A percentile compares a stretch with the other conserved stretches of the same genome.
These are phyloP conservation scores for Lactifluus echinatus DNA, from an alignment of 768 basidiomycete species.

Conservation along the genomic window DNA sequence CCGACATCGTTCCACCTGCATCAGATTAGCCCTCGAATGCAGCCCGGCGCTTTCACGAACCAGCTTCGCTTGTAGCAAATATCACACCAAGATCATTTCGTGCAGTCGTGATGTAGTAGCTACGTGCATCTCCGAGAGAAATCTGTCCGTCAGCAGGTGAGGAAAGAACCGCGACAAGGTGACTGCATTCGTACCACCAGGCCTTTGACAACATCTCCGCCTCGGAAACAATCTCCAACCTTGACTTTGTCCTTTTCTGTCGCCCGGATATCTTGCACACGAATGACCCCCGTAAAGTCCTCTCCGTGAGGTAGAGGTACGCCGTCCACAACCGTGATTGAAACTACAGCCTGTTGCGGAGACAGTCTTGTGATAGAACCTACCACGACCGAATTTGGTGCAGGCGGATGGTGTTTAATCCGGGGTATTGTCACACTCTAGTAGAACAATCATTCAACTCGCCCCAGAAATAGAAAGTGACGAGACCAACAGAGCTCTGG, in stretches of 20 bases:
- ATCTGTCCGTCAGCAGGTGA: constrained; percentile 42
- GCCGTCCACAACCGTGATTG: constrained; percentile 83
- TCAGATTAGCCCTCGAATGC: background rate
- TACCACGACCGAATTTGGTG: constrained; percentile 66
- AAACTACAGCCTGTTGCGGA: constrained; percentile 72
- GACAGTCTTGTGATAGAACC: constrained; percentile 79
- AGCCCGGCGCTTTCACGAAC: constrained; percentile 31
- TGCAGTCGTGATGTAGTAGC: constrained; percentile 88
- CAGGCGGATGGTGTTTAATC: constrained; percentile 63
- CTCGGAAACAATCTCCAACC: constrained; percentile 85
- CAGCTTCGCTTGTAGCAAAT: constrained; percentile 82
- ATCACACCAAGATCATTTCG: constrained; percentile 87
- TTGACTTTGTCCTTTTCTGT: constrained; percentile 88
- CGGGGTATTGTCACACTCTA: constrained; percentile 58
- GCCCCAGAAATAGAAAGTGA: constrained; percentile 21
- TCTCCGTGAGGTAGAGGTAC: constrained; percentile 74
- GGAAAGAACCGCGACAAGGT: background rate
- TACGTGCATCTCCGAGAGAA: constrained; percentile 84
- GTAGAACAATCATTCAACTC: constrained; percentile 20
- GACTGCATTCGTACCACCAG: constrained; percentile 57
- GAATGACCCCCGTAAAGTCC: constrained; percentile 84
- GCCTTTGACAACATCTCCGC: constrained; percentile 84
- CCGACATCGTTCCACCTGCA: constrained; percentile 71
- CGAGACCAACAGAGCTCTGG: constrained; percentile 58
- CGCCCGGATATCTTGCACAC: constrained; percentile 79